Base-by-base conservation (phyloP, 208 protist species). In the Trypanosomatidae sp. region DNA sequence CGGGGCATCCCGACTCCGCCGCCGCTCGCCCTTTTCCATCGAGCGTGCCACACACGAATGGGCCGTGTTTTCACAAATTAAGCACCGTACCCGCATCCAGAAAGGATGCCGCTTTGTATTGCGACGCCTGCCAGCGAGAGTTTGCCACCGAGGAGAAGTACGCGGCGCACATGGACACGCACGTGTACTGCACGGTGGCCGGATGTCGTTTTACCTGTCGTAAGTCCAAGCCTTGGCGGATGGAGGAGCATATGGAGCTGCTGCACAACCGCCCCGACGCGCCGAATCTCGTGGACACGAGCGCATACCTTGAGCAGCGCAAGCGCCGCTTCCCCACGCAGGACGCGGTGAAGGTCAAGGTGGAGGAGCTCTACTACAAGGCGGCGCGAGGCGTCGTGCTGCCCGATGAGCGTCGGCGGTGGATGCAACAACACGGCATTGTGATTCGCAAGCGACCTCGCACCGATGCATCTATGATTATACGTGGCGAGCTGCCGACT, bases 351-450 rank as follows among this genome's bases (percentile, higher is more conserved):
- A 83, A 90, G 69, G 56, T 76, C 17, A 95, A 94, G 75, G 88
- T 95, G 41, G 89, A 95, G 84, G 93, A 97, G 77, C 75, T 95
- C 6, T 94, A 92, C 71, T 95, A 95, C 78, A 90, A 91, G 73
- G 91, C 88, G 25, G 81, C 93, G 30, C 83, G 91, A 28, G 93
- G 93, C 13, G 88, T 85, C 12, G 71, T 84, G 58, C 71, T 97
- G 15, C 85, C 89, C 4, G 88, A 92, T 59, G 93, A 97, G 68
- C 84, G 86, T 7, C 83, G 90, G 7, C 84, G 90, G 19, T 97
- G 91, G 91, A 77, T 97, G 87, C 77, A 82, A 66, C 88, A 91
- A 67, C 87, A 95, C 69, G 91, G 91, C 66, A 82, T 96, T 66
- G 69, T 86, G 22, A 86, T 96, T 30, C 68, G 82, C 55, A 94